Base-by-base conservation (phyloP, 805 yeast species). In the Metschnikowia gelsemii region DNA sequence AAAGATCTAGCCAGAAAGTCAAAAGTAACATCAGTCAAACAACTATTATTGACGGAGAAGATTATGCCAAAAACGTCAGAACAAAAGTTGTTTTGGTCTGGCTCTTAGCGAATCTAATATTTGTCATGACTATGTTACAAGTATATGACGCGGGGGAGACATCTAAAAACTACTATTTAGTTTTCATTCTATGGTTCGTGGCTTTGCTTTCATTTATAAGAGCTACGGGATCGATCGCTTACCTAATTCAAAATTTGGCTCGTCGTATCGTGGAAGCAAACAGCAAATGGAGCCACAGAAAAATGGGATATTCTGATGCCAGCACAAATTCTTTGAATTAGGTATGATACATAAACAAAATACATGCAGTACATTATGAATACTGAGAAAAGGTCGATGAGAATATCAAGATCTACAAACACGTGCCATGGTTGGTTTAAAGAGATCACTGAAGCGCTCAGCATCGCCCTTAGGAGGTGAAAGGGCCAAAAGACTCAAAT, bases 71-170 rank as follows among this genome's bases (percentile, higher is more conserved):
- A 58, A 96, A 91, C 59, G 84, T 93, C 17, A 81, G 99, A 68
- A 87, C 99, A 1, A 77, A 93, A 51, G 96, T 93, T 38, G 99
- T 93, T n/a, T 76, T 93, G 56, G 66, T 80, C n/a, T 93, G 99
- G 99, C 77, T 93, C 74, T 72, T 90, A 35, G 71, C 85, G 20
- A 93, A 93, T 61, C 67, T 88, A 56, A 67, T 90, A 18, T 72
- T 93, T 52, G 82, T 88, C 32, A 84, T 91, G 90, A 79, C 93
- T 6, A 83, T 93, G 63, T 78, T 90, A 12, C 95, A 91, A 63
- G 83, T 89, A 14, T 90, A 82, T 56, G 68, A 74, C 6, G 77
- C 90, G 2, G 82, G 80, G 38, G 76, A 84, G 29, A 72, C 79
- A 16, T 56, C 51, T 8, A 50, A 50, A 17, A 90, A 93, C 68